Evolutionary conservation across 148 eudicot species (phyloP), one percentile per base, ranked within the genome.

Genomic region (Silene conica): DNA sequence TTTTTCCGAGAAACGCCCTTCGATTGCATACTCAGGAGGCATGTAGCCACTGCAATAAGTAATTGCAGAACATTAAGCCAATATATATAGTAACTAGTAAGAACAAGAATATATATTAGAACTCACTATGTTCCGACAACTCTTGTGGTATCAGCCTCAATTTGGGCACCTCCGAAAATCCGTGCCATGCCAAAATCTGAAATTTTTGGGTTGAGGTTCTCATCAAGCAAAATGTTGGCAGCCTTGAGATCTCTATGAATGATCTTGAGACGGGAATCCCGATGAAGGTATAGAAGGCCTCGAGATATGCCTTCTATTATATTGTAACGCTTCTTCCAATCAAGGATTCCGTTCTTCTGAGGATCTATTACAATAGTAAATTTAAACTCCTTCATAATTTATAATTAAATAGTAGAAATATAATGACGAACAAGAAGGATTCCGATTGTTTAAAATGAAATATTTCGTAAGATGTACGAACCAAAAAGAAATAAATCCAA

Each of bases 241-340:
- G 84, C 64, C 55, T 84, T 84, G 19, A 84, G 80, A 77, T 84
- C 87, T 69, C 87, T 74, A 54, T 84, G 87, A 76, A 84, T 84
- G 45, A 84, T 84, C 67, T 48, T 84, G n/a, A 81, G 55, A 73
- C 87, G 81, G 6, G 87, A 84, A 74, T 84, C 87, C 45, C 83
- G 72, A 16, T 84, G 87, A 70, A 84, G 87, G 61, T 84, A 84
- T 1, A 84, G 83, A 2, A 84, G 77, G 46, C 87, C 87, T 81
- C 85, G 72, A 28, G 72, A 78, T 38, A 84, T 74, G 77, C 82
- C 82, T 63, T 64, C n/a, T 22, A 80, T 70, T 6, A 80, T 80
- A 20, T 31, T 57, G 69, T 70, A 70, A 11, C 90, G 82, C 67
- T 72, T 87, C 8, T 58, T 63, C 95, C 88, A 89, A 25, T 83